Conservation (phyloP, 768 basidiomycete species). For the Boletellus emodensis region DNA sequence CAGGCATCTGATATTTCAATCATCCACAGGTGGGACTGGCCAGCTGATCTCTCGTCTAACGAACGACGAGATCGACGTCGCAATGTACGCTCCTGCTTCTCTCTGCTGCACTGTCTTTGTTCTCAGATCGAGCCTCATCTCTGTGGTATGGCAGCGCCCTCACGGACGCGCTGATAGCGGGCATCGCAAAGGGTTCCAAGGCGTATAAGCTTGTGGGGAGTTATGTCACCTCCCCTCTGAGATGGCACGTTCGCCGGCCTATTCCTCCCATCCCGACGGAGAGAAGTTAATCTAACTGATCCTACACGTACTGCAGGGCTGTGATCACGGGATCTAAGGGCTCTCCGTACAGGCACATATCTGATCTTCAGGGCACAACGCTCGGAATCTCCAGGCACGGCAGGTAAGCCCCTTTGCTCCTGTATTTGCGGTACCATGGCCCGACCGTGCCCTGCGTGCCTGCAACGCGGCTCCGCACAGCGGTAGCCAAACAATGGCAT, state of each 20-base stretch:
- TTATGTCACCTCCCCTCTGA: slow-evolving; percentile 84
- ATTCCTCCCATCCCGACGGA: neutral
- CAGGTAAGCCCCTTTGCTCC: slow-evolving; percentile 43
- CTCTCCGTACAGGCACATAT: slow-evolving; percentile 62
- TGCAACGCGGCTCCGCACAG: slow-evolving; percentile 31
- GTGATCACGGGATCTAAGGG: slow-evolving; percentile 78
- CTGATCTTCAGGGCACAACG: slow-evolving; percentile 73
- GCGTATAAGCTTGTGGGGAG: slow-evolving; percentile 91
- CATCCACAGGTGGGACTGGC: slow-evolving; percentile 71
- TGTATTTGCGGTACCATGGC: neutral
- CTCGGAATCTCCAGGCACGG: slow-evolving; percentile 88
- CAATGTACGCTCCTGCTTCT: slow-evolving; percentile 50
- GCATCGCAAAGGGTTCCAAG: slow-evolving; percentile 79
- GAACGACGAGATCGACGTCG: slow-evolving; percentile 76
- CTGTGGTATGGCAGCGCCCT: slow-evolving; percentile 56
- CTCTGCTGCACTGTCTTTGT: no score
- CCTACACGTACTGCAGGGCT: slow-evolving; percentile 51
- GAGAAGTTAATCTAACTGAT: neutral
- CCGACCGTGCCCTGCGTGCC: neutral
- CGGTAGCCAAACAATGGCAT: slow-evolving; percentile 93
- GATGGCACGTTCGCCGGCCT: slow-evolving; percentile 53
- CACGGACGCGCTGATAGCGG: slow-evolving; percentile 87
- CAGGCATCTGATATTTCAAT: slow-evolving; percentile 2
- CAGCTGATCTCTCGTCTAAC: slow-evolving; percentile 74
- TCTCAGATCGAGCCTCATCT: neutral